Evolutionary conservation across 352 stramenopile genomes (phyloP).

Genomic region (Globisporangium abappressorium): DNA sequence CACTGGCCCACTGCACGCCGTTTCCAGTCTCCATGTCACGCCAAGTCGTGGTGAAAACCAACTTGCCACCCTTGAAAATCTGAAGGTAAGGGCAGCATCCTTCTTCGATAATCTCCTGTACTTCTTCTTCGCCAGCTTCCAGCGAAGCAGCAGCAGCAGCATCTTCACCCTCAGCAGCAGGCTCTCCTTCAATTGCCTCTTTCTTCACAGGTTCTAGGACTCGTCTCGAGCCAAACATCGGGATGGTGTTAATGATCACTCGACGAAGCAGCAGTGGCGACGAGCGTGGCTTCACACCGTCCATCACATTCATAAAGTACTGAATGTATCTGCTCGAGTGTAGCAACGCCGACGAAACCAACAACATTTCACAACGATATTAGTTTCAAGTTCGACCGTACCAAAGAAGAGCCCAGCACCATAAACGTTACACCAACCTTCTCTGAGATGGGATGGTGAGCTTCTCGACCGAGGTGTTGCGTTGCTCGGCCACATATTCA

Average conservation of each 20-base stretch:
- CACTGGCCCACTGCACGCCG: conserved; percentile 90
- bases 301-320: conserved; percentile 98
- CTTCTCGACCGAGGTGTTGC: conserved; percentile 85
- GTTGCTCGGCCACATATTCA: conserved; percentile 90
- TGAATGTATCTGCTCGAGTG: conserved; percentile 86
- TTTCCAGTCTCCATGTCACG: conserved; percentile 81
- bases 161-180: conserved; percentile 17
- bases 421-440: conserved; percentile 37
- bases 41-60: conserved; percentile 95
- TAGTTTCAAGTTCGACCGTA: not conserved
- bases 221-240: conserved; percentile 74
- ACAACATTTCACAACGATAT: conserved; percentile 1
- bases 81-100: conserved; percentile 97
- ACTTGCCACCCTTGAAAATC: conserved; percentile 96
- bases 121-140: conserved; percentile 35
- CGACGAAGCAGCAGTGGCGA: conserved; percentile 93
- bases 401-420: not conserved
- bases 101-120: conserved; percentile 67
- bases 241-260: conserved; percentile 96
- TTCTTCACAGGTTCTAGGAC: conserved; percentile 60
- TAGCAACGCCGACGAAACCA: not conserved
- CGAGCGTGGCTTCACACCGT: conserved; percentile 92
- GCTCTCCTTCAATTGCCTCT: conserved; percentile 27
- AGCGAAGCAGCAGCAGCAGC: conserved; percentile 5
- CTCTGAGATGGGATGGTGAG: conserved; percentile 97